Base-by-base conservation (phyloP, 352 stramenopile species). In the Peronospora destructor region DNA sequence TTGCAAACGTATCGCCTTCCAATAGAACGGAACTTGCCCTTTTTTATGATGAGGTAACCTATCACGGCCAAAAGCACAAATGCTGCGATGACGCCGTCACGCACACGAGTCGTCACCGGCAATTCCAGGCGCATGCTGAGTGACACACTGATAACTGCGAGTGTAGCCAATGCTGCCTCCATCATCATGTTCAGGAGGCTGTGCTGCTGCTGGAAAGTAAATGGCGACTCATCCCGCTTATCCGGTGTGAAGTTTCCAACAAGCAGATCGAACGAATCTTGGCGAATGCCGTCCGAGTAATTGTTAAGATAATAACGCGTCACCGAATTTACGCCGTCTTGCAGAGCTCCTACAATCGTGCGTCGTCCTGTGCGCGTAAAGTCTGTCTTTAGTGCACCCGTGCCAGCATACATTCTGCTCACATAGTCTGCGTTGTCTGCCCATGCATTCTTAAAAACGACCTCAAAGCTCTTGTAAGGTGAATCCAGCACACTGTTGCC, bases 241-340 rank as follows among this genome's bases (percentile, higher is more conserved):
- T 93, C 80, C 2, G 80, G 73, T 36, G 66, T 86, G 42, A 80
- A 85, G 46, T 83, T 76, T 16, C 77, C 77, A 23, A 96, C 69
- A 23, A 97, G 56, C 28, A 98, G 59, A 50, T 98, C 89, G 41
- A 97, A 87, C 19, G 85, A 85, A 60, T 98, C 94, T 64, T 98
- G 93, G 43, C 79, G 85, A 66, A 92, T 71, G 3, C 86, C 89
- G 64, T 98, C 95, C 26, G 84, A 64, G 67, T 98, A 98, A 57
- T 98, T 98, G 70, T 98, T 98, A 3, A 97, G 68, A 61, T 97
- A 94, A 68, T 97, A 98, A 19, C 95, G 75, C 34, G 92, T 81
- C 36, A 95, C 68, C 14, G 90, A 97, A 64, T 98, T 98, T 38
- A 95, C 62, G 14, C 91, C 94, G 73, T 98, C 95, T 56, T 96